Base-by-base conservation (phyloP, 2,329 filamentous ascomycete species). In the Hymenoscyphus fructigenus region DNA sequence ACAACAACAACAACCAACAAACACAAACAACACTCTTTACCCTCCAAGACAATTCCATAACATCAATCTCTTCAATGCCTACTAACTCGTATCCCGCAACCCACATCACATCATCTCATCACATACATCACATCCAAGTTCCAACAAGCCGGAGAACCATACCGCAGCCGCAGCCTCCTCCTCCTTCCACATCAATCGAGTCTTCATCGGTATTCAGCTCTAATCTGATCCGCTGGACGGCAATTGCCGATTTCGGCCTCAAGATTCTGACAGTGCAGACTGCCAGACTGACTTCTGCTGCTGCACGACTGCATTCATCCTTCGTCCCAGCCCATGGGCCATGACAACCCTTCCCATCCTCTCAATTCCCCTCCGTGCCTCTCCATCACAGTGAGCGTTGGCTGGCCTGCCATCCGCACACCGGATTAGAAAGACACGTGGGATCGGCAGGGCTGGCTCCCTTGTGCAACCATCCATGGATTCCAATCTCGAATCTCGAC, bases 381-480 rank as follows among this genome's bases (percentile, higher is more conserved):
- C 47, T 50, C 47, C 47, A 10, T 23, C 23, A 50, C 47, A 50
- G 20, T 14, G 47, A 50, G 7, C 20, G 47, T 23, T 50, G 20
- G 36, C 36, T 38, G 2, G 12, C 12, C 34, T 38, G 9, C 34
- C 23, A 26, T 50, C 47, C 47, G 47, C 10, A 50, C n/a, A 23
- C 23, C n/a, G 47, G 47, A 50, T 10, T 50, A 12, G 20, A 26
- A 50, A 50, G 47, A 50, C 47, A 50, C 47, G 47, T 50, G 47
- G 47, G 47, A 50, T 50, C 47, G 47, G 47, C 47, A 50, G 20
- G 47, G 47, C 47, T 50, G 47, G 47, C 47, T 20, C 47, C 47
- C 47, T 50, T 26, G 47, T 50, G 20, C 20, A 20, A 50, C 56
- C 56, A 32, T n/a, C n/a, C 29, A 32, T 38, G 26, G 56, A 15